phyloP scores from a whole-genome alignment of 192 early-diverging fungal species.

The Linnemannia hyalina region DNA sequence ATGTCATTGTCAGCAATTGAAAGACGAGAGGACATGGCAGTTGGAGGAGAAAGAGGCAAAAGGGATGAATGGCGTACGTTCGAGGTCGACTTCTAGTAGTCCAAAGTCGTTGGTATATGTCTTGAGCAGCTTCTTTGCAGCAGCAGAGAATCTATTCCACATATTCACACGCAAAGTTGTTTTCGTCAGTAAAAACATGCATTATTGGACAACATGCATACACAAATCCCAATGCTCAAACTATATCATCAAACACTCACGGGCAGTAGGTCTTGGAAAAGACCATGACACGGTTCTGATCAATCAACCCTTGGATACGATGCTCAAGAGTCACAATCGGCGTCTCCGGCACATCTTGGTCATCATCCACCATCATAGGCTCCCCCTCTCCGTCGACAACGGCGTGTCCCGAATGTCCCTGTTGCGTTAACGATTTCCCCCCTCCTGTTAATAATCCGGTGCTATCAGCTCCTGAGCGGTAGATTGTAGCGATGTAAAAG shows the following conservation, averaged over 20 bases:
- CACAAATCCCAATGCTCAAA: too few relatives aligned
- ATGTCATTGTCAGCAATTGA: background rate
- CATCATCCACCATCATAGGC: conserved; percentile 11
- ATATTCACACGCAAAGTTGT: too few relatives aligned
- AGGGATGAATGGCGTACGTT: conserved; percentile 8
- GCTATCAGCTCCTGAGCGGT: background rate
- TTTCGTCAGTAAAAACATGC: background rate
- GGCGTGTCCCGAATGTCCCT: background rate
- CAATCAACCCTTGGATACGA: conserved; percentile 40
- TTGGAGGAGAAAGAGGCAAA: background rate
- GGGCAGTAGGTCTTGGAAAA: conserved; percentile 54
- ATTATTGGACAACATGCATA: background rate
- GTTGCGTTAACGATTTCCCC: background rate
- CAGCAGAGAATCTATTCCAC: conserved; percentile 31
- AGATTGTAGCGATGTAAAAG: conserved; percentile 17
- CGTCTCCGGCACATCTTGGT: background rate
- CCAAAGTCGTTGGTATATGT: conserved; percentile 40
- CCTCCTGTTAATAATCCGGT: background rate
- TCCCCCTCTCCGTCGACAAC: conserved; percentile 35
- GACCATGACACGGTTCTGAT: conserved; percentile 43
- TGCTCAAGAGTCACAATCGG: conserved; percentile 12
- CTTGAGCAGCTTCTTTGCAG: conserved; percentile 35
- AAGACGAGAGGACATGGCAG: background rate
- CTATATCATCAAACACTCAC: background rate
- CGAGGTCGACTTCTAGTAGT: conserved; percentile 41